Percentiles rank a stretch among this genome's conserved stretches.
phyloP scores from a whole-genome alignment of 306 rosid species.

The Cercis canadensis region DNA sequence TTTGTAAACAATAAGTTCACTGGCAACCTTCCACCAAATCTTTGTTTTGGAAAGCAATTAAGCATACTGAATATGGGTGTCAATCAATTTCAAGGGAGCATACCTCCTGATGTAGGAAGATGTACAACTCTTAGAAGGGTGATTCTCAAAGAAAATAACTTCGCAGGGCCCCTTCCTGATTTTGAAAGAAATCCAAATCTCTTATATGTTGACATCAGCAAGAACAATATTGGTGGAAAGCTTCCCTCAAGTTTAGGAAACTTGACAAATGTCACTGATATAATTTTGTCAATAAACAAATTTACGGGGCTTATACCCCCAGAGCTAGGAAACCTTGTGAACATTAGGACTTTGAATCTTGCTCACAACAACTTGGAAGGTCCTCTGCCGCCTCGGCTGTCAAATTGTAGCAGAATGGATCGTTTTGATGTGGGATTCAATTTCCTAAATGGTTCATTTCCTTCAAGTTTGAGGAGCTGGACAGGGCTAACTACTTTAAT shows the following conservation, averaged over 20 bases:
- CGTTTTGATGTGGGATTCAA: conserved; percentile 73
- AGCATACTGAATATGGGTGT: conserved; percentile 52
- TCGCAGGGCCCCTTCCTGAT: conserved; percentile 70
- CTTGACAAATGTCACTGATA: conserved; percentile 54
- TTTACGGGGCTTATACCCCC: conserved; percentile 60
- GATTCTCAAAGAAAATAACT: conserved; percentile 54
- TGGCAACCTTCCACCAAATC: conserved; percentile 74
- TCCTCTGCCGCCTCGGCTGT: conserved; percentile 67
- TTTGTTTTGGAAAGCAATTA: conserved; percentile 70
- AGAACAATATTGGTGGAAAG: conserved; percentile 57
- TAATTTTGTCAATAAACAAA: conserved; percentile 60
- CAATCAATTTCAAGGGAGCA: conserved; percentile 69
- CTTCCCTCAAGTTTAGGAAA: conserved; percentile 75
- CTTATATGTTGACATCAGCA: conserved; percentile 52
- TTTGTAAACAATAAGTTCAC: conserved; percentile 65
- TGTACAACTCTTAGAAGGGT: conserved; percentile 73
- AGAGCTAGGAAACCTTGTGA: conserved; percentile 68
- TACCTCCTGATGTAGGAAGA: conserved; percentile 69
- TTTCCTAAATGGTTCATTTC: conserved; percentile 70
- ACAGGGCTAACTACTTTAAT: conserved; percentile 47
- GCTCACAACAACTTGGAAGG: conserved; percentile 70
- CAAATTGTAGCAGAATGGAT: conserved; percentile 58
- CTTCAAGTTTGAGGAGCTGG: conserved; percentile 67
- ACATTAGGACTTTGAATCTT: conserved; percentile 58
- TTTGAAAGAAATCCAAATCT: conserved; percentile 50